Evolutionary conservation across 176 grass and related monocot species (phyloP).

Genomic region (Chloris gayana): DNA sequence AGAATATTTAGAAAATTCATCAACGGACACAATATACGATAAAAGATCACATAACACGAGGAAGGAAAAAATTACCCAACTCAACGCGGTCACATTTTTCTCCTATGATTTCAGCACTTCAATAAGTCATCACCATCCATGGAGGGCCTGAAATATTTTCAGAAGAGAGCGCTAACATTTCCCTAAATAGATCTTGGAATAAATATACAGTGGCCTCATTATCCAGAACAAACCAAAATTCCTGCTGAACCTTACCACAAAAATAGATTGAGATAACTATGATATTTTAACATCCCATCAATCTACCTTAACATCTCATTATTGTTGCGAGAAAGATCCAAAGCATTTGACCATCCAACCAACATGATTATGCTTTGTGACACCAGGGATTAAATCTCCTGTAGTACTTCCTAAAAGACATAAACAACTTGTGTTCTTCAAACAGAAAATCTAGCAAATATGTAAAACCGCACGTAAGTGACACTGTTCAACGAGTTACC

Average conservation of each 20-base stretch:
- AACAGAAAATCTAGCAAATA: not conserved
- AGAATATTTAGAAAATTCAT: not conserved
- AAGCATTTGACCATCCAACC: too few relatives aligned
- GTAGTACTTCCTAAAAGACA: not conserved
- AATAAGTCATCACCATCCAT: too few relatives aligned
- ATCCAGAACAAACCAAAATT: slow-evolving; percentile 76
- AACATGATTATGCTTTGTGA: not conserved
- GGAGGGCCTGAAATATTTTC: slow-evolving; percentile 21
- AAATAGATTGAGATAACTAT: not conserved
- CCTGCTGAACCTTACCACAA: slow-evolving; percentile 55
- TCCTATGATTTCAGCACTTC: too few relatives aligned
- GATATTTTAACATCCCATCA: not conserved
- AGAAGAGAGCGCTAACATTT: slow-evolving; percentile 86
- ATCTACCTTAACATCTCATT: not conserved
- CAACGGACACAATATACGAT: not conserved
- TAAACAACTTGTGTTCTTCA: not conserved
- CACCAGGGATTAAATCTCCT: not conserved
- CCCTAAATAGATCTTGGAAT: slow-evolving; percentile 89
- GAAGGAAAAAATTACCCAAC: not conserved
- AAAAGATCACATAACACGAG: not conserved
- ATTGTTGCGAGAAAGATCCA: not conserved
- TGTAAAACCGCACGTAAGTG: not conserved
- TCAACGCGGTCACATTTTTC: not conserved
- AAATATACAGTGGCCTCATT: slow-evolving; percentile 77
- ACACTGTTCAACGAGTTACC: slow-evolving; percentile 38